Conservation (phyloP, 2,329 filamentous ascomycete species). For the Ascochyta lentis region DNA sequence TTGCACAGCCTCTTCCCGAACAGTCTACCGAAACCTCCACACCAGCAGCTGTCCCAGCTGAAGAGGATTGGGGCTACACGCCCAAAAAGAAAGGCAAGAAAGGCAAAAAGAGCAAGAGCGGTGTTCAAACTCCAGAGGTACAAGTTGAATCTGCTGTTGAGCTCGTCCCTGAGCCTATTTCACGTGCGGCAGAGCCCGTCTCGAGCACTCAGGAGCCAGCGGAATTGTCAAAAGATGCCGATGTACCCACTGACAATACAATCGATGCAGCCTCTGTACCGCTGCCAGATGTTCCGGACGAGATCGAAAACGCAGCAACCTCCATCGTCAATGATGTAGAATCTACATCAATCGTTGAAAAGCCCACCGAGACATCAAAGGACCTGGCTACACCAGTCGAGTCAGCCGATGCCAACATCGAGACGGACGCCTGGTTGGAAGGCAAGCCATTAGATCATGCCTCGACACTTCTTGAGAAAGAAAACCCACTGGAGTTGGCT, state of each 20-base stretch:
- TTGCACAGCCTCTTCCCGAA: background rate
- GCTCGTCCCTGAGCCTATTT: background rate
- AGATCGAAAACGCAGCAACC: background rate
- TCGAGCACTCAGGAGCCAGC: background rate
- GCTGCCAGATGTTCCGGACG: background rate
- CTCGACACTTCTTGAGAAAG: constrained; percentile 8
- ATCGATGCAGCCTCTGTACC: background rate
- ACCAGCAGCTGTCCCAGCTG: background rate
- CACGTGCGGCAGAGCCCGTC: background rate
- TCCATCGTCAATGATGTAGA: background rate
- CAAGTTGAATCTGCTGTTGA: constrained; percentile 6
- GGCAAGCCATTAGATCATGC: constrained; percentile 5
- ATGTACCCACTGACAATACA: background rate
- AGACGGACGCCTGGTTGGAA: constrained; percentile 8
- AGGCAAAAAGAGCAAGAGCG: constrained; percentile 26
- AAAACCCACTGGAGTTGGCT: constrained; percentile 2
- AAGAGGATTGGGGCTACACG: constrained; percentile 18
- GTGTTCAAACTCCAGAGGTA: constrained; percentile 13
- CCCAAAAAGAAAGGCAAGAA: constrained; percentile 32
- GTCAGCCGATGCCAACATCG: background rate
- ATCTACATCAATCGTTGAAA: background rate
- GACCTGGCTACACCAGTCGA: background rate
- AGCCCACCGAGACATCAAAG: background rate
- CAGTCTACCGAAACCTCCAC: background rate
- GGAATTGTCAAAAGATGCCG: background rate